Conservation (phyloP, 805 yeast species). For the Monosporozyma servazzii region DNA sequence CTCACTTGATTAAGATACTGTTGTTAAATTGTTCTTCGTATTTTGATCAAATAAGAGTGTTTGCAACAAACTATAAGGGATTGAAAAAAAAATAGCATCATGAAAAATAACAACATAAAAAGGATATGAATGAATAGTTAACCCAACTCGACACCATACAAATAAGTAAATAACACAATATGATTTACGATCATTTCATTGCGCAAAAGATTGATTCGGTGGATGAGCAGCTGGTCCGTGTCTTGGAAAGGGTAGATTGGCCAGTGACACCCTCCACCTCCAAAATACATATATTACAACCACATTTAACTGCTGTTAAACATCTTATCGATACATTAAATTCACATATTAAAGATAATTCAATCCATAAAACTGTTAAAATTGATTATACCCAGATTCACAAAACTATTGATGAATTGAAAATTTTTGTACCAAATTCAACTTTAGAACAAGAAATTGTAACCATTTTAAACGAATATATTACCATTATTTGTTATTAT, state of each 20-base stretch:
- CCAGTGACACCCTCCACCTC: neutral
- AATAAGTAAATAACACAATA: neutral
- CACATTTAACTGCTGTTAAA: neutral
- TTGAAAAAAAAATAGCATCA: no score
- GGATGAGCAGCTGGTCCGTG: neutral
- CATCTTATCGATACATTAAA: neutral
- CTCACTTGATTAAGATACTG: no score
- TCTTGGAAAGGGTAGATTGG: neutral
- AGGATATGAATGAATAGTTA: no score
- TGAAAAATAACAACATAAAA: no score
- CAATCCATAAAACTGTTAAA: neutral
- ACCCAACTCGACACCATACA: no score
- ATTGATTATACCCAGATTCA: neutral
- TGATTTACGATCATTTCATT: neutral
- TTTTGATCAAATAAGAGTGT: no score
- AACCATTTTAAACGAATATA: conserved; percentile 10
- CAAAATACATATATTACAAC: neutral
- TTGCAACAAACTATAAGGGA: no score
- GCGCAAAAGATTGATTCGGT: neutral
- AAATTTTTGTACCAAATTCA: neutral
- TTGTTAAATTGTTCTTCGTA: no score
- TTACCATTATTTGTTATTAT: conserved; percentile 18
- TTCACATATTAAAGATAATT: neutral
- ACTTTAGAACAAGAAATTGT: neutral
- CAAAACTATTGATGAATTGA: neutral